Base-by-base conservation (phyloP, 148 eudicot genomes). In the Hydrangea macrophylla region DNA sequence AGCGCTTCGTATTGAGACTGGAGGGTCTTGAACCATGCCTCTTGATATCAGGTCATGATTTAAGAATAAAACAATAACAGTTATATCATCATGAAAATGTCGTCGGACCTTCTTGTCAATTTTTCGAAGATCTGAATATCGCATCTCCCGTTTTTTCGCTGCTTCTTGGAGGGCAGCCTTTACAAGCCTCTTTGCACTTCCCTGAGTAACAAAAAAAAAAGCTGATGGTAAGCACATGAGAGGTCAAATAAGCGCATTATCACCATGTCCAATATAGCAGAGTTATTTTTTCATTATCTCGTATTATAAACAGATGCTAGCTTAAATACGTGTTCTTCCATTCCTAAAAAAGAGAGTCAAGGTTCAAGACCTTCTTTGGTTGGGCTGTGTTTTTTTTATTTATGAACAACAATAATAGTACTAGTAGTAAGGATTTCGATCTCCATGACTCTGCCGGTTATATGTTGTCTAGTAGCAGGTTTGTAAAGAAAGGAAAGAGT, bases 101-200 rank as follows among this genome's bases (percentile, higher is more conserved):
- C 94, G 88, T 35, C 94, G 77, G 55, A 88, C 90, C 80, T 80
- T 80, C 77, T 76, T 82, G 73, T 85, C 94, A 27, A 88, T 88
- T 73, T 76, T 88, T 51, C 77, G 77, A 37, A 88, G 94, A 80
- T 88, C 94, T 13, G 90, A 76, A 72, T 85, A 88, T 27, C 90
- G 76, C 86, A 88, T 82, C 79, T 88, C 94, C 23, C 94, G 77
- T 73, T 88, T 88, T 69, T 82, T 85, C 7, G 94, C 94, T 54
- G 94, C 94, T 83, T 83, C 93, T 3, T 85, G 93, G 39, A 88
- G 84, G 20, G 93, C 93, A 66, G 93, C 93, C 65, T 85, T 85
- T 25, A 85, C 72, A 9, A 88, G 84, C 65, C 88, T 80, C 69
- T 78, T 85, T 17, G 93, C 93, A 69, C 84, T 85, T 79, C 93